Evolutionary conservation across 2,329 filamentous ascomycete species (phyloP), one percentile per base, ranked within the genome.

Genomic region (Ascosphaera apis): DNA sequence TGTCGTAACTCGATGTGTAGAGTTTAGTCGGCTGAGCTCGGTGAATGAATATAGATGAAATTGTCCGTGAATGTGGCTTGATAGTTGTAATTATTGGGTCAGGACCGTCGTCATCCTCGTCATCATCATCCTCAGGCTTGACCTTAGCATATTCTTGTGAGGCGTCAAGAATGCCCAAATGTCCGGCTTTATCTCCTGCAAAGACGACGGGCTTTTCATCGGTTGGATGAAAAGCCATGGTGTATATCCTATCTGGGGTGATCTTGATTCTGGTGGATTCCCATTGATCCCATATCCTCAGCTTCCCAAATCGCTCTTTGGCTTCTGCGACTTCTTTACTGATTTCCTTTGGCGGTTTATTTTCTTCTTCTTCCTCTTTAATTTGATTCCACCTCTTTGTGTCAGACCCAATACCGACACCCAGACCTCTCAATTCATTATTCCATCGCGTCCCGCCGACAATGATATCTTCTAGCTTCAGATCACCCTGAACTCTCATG

Each of bases 101-200:
- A 0, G 73, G 60, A 8, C 66, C 56, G 0, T 76, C 67, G 1
- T 64, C 64, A 2, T 80, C 76, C 28, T 69, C 68, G 18, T 71
- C 68, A 6, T 80, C 76, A 18, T 79, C 73, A 3, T 78, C 73
- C n/a, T 49, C 44, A 42, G 17, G 31, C 66, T 58, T n/a, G 63
- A 57, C 44, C 61, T 51, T 33, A 66, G 48, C 2, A 50, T 60
- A 58, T 2, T 67, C 66, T 44, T 91, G 82, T 0, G 79, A 84
- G 1, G 76, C 83, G 49, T 98, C 86, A 37, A 93, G 86, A 1
- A 98, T 70, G 0, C 88, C 88, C 39, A 95, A 64, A 16, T 82
- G 79, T 1, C 88, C 86, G 43, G 91, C 67, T 52, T 98, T 98
- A 48, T 98, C 88, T 8, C 86, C 86, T 0, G 86, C 86, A 50